phyloP scores from a whole-genome alignment of 2,329 filamentous ascomycete species.

The Ophiostoma ips region DNA sequence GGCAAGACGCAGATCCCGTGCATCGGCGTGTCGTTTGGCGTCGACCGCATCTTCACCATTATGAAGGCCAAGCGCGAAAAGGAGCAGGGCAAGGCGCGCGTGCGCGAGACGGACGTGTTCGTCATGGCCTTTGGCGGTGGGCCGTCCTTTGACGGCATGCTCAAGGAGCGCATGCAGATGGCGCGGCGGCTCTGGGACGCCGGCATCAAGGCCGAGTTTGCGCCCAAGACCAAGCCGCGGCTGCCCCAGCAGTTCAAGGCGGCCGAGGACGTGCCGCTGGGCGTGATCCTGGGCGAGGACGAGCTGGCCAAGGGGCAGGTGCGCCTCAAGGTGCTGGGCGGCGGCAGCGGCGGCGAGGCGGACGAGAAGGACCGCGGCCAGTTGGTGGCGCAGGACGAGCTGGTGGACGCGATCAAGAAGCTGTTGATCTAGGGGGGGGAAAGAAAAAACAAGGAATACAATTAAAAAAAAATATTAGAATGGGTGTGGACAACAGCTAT shows the following conservation, averaged over 20 bases:
- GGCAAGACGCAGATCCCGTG: conserved; percentile 77
- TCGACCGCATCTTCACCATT: conserved; percentile 90
- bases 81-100: conserved; percentile 31
- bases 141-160: conserved; percentile 46
- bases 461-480: background rate
- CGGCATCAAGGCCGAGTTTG: conserved; percentile 81
- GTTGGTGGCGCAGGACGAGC: conserved; percentile 48
- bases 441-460: background rate
- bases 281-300: conserved; percentile 80
- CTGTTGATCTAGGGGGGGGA: conserved; percentile 9
- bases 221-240: conserved; percentile 83
- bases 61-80: conserved; percentile 59
- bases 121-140: conserved; percentile 91
- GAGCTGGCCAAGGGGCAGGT: conserved; percentile 74
- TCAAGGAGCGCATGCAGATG: conserved; percentile 74
- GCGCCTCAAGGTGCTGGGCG: conserved; percentile 67
- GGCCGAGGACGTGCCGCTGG: conserved; percentile 77
- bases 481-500: no score
- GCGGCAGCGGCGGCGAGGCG: conserved; percentile 45
- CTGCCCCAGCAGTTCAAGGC: conserved; percentile 82
- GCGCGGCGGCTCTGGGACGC: conserved; percentile 69
- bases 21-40: conserved; percentile 83
- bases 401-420: conserved; percentile 49
- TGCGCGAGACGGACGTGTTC: conserved; percentile 74
- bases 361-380: conserved; percentile 87